Base-by-base conservation (phyloP, 345 rosid species). In the Carallia pectinifolia region DNA sequence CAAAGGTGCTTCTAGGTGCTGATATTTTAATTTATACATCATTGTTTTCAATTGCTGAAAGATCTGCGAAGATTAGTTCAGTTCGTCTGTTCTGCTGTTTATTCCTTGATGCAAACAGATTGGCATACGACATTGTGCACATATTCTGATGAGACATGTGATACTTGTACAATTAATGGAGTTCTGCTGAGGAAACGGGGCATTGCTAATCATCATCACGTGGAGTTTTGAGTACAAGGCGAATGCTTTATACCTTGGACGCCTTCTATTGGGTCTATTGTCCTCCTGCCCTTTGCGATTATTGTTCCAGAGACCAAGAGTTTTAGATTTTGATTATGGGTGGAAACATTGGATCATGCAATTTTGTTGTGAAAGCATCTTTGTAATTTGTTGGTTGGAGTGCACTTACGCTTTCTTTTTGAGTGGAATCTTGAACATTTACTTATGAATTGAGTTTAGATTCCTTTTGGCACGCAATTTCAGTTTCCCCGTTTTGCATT, bases 91-190 rank as follows among this genome's bases (percentile, higher is more conserved):
- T 44, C 50, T 44, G 50, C 16, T 13, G 17, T 44, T 5, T 19
- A 76, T 85, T 83, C 85, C 70, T 93, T 89, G 72, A 88, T 18
- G 61, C 78, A 66, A 60, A 62, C 64, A 95, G 98, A 85, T 90
- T 95, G 78, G 99, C 98, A 1, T 95, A 92, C 52, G 99, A 95
- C 73, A 84, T 88, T n/a, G 94, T 95, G 71, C 98, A 95, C 78
- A 94, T 91, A 77, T 94, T 94, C 88, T 91, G 82, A 94, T 9
- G 64, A 59, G 31, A 52, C 0, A 18, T 34, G 15, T 19, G 58
- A 23, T 29, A 4, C 27, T n/a, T 58, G 40, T 10, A 56, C 27
- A 38, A 44, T 6, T 53, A 30, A n/a, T 34, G 39, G 68, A 34
- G n/a, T 23, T 40, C 61, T 55, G 64, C 66, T 48, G 59, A 47